Conservation (phyloP, 1,284 basidiomycete species). For the Cryptococcus amylolentus region DNA sequence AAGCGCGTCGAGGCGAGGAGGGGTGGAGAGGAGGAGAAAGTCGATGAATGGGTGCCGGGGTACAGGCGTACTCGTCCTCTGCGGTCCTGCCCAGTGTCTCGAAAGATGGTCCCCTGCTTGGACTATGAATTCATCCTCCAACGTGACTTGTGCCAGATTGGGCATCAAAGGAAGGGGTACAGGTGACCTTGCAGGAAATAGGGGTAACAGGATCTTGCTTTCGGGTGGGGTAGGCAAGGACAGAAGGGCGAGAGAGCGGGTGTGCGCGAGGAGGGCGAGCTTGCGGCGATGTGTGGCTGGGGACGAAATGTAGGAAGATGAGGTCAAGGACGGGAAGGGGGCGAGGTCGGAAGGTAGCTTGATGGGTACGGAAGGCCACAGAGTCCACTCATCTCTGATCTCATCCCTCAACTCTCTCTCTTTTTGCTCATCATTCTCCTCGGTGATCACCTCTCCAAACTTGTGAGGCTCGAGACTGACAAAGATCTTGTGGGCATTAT, state of each 20-base stretch:
- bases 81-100: background rate
- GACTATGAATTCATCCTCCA: background rate
- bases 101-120: slow-evolving; percentile 2
- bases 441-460: too few relatives aligned
- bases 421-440: background rate
- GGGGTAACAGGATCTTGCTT: background rate
- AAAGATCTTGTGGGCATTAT: background rate
- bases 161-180: background rate
- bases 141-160: background rate
- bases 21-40: slow-evolving; percentile 2
- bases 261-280: background rate
- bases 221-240: background rate
- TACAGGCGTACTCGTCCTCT: background rate
- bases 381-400: background rate
- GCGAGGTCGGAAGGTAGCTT: background rate
- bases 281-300: background rate
- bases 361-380: slow-evolving; percentile 5
- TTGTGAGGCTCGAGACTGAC: background rate
- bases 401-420: background rate
- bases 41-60: slow-evolving; percentile 2
- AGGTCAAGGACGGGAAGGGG: background rate
- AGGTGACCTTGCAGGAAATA: background rate
- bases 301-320: background rate
- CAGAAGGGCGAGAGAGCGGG: background rate
- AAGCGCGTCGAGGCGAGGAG: background rate